Conservation (phyloP, 768 basidiomycete genomes). For the Mycena belliarum region DNA sequence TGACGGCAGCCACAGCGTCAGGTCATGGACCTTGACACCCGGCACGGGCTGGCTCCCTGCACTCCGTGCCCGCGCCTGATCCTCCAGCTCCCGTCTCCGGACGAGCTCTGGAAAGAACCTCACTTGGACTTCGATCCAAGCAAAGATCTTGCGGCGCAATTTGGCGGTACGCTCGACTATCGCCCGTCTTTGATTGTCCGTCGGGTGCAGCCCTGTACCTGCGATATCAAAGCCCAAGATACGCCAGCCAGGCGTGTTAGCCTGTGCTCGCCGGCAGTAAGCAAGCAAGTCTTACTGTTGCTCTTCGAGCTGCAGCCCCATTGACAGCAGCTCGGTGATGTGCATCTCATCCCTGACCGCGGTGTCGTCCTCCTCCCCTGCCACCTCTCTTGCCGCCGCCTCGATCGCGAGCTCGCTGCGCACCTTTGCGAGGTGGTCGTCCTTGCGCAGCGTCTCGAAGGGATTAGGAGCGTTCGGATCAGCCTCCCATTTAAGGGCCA, state of each 20-base stretch:
- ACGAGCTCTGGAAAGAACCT: neutral
- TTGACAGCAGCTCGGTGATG: neutral
- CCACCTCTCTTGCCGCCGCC: neutral
- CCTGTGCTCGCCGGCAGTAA: neutral
- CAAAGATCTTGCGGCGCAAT: neutral
- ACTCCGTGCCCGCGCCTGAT: neutral
- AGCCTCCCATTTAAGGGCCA: neutral
- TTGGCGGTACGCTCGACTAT: constrained; percentile 1
- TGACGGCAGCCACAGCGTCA: constrained; percentile 28
- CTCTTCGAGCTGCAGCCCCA: neutral
- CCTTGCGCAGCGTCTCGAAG: neutral
- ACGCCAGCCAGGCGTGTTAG: neutral
- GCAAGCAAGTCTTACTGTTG: neutral
- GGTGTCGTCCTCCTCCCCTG: too few relatives aligned
- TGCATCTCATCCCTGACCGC: neutral
- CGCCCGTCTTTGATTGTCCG: neutral
- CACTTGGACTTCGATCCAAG: neutral
- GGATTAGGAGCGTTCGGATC: neutral
- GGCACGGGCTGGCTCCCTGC: neutral
- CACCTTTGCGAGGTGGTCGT: neutral
- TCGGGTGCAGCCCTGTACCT: neutral
- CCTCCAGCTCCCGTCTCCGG: neutral
- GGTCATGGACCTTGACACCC: neutral
- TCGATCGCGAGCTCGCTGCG: neutral
- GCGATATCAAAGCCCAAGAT: neutral